Evolutionary conservation across 2,329 filamentous ascomycete species (phyloP).

Genomic region (Massarina eburnea): DNA sequence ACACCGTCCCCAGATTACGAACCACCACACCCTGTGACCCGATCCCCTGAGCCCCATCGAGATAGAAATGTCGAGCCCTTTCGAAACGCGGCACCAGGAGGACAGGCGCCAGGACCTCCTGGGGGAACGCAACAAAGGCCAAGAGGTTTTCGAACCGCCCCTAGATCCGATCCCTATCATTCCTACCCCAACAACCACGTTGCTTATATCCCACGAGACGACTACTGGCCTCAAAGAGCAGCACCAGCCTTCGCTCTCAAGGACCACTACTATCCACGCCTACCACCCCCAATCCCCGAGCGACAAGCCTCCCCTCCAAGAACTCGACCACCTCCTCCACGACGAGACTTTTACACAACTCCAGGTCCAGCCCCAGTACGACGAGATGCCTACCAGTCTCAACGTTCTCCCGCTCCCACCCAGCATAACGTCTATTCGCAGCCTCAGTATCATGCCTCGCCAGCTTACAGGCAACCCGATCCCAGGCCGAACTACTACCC

Average conservation of each 20-base stretch:
- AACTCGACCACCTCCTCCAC: slow-evolving; percentile 3
- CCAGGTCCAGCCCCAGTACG: slow-evolving; percentile 4
- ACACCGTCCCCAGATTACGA: too few relatives aligned
- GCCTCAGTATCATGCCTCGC: neutral
- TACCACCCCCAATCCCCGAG: slow-evolving; percentile 11
- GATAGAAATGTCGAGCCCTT: too few relatives aligned
- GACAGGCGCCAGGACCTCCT: too few relatives aligned
- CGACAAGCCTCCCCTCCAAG: slow-evolving; percentile 10
- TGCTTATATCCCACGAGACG: too few relatives aligned
- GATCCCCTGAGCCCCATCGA: too few relatives aligned
- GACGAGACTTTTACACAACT: slow-evolving; percentile 11
- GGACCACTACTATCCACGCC: slow-evolving; percentile 21
- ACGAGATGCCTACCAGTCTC: slow-evolving; percentile 6
- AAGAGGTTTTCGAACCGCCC: too few relatives aligned
- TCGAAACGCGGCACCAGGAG: too few relatives aligned
- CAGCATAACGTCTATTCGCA: slow-evolving; percentile 6
- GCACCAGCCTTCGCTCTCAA: slow-evolving; percentile 16
- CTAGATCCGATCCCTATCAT: too few relatives aligned
- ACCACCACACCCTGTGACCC: too few relatives aligned
- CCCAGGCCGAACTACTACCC: slow-evolving; percentile 5
- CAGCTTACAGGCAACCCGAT: neutral
- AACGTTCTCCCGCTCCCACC: neutral
- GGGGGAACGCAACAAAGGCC: too few relatives aligned
- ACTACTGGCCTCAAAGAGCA: too few relatives aligned
- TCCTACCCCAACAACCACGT: too few relatives aligned